Percentiles rank a stretch among this genome's conserved stretches.
Evolutionary conservation across 2,329 filamentous ascomycete genomes (phyloP).

Genomic region (Hymenoscyphus fructigenus): DNA sequence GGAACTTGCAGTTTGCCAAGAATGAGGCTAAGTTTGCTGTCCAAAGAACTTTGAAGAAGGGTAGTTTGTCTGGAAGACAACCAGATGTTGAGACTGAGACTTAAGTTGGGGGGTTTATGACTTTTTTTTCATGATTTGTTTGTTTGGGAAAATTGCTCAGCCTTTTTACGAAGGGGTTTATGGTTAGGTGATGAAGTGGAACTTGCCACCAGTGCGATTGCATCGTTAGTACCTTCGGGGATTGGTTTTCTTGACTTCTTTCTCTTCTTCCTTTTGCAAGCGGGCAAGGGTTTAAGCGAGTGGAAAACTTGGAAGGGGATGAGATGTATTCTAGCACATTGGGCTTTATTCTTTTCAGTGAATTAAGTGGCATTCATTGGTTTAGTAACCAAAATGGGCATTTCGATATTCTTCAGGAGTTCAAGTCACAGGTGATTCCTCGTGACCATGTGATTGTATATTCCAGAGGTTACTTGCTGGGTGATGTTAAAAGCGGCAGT

Average conservation of each 20-base stretch:
- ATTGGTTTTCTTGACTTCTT: background rate
- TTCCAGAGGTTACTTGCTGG: too few species aligned
- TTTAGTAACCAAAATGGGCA: background rate
- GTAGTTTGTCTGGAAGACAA: slow-evolving; percentile 76
- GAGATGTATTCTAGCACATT: background rate
- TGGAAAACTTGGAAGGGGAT: background rate
- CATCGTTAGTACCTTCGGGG: background rate
- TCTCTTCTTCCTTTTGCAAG: background rate
- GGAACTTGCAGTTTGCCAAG: slow-evolving; percentile 84
- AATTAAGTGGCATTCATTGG: background rate
- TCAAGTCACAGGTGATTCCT: too few species aligned
- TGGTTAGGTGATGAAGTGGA: background rate
- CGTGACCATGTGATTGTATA: too few species aligned
- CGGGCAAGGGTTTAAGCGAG: background rate
- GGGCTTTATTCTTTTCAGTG: background rate
- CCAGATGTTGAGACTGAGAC: slow-evolving; percentile 52
- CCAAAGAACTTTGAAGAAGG: slow-evolving; percentile 71
- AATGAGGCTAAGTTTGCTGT: slow-evolving; percentile 80
- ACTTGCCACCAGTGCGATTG: background rate
- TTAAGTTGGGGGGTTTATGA: slow-evolving; percentile 5
- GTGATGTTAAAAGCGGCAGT: too few species aligned
- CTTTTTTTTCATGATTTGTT: background rate
- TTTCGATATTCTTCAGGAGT: too few species aligned
- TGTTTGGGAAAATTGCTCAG: background rate
- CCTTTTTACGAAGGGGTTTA: background rate